phyloP scores from a whole-genome alignment of 768 basidiomycete species.

The Rhizopogon salebrosus region DNA sequence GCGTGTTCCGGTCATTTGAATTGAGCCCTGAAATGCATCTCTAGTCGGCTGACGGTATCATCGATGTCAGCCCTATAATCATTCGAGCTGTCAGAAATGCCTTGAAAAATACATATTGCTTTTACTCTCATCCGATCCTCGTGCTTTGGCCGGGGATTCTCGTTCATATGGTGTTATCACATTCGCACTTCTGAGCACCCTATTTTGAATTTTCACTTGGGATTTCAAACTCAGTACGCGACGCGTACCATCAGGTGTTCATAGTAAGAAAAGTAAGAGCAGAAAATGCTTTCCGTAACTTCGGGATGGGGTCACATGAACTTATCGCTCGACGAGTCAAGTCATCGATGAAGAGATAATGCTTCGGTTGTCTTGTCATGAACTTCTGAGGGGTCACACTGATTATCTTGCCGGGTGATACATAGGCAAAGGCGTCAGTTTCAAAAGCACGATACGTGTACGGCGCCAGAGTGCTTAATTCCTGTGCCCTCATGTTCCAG shows the following conservation, averaged over 20 bases:
- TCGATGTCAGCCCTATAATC: background rate
- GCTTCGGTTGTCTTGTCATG: background rate
- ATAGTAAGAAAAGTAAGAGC: background rate
- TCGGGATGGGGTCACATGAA: background rate
- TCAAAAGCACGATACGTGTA: background rate
- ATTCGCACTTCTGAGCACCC: background rate
- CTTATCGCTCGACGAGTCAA: background rate
- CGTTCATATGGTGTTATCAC: background rate
- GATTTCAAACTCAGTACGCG: background rate
- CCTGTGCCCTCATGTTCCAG: background rate
- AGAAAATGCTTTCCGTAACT: background rate
- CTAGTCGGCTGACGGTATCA: background rate
- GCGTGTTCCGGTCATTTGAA: conserved; percentile 4
- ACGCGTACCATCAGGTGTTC: background rate
- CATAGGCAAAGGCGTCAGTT: background rate
- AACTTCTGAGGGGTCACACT: background rate
- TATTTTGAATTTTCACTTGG: background rate
- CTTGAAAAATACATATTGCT: background rate
- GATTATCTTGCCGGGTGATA: conserved; percentile 1
- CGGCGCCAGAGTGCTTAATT: background rate
- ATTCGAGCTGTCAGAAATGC: background rate
- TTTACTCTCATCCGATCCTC: background rate
- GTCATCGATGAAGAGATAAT: background rate
- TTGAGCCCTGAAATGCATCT: background rate
- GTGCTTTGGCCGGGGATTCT: background rate